phyloP scores from a whole-genome alignment of 768 basidiomycete genomes.

The Strobilomyces confusus region DNA sequence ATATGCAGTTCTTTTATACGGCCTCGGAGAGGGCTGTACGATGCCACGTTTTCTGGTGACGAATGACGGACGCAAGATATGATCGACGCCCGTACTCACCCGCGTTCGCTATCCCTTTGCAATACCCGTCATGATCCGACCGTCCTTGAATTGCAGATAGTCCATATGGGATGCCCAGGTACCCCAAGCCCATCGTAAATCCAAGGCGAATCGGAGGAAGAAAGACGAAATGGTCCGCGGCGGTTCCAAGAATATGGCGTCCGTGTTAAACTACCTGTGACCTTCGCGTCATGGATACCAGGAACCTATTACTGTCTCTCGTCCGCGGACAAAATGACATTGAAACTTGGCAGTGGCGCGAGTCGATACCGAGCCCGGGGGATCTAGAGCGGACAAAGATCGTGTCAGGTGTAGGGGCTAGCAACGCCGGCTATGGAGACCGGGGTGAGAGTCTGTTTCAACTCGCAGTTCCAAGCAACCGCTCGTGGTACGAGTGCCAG shows the following conservation, averaged over 20 bases:
- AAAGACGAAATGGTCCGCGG: slow-evolving; percentile 1
- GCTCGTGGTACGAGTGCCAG: background rate
- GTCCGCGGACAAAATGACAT: slow-evolving; percentile 16
- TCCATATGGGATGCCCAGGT: background rate
- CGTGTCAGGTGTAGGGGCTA: background rate
- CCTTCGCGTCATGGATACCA: slow-evolving; percentile 1
- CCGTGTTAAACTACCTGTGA: background rate
- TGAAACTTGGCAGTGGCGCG: background rate
- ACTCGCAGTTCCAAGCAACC: background rate
- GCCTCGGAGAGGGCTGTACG: background rate
- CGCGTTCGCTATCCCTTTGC: background rate
- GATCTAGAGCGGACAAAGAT: background rate
- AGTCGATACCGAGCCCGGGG: background rate
- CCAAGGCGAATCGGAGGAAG: background rate
- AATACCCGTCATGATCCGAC: slow-evolving; percentile 8
- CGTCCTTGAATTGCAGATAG: background rate
- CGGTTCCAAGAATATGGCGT: background rate
- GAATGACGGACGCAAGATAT: background rate
- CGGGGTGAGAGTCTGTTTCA: background rate
- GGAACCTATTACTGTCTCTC: background rate
- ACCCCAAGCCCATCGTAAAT: background rate
- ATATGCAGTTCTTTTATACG: slow-evolving; percentile 18
- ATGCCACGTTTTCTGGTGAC: slow-evolving; percentile 2
- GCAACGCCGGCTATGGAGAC: background rate
- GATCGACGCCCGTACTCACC: slow-evolving; percentile 3